Evolutionary conservation across 2,329 filamentous ascomycete genomes (phyloP).

Genomic region (Mycocentrospora acerina): DNA sequence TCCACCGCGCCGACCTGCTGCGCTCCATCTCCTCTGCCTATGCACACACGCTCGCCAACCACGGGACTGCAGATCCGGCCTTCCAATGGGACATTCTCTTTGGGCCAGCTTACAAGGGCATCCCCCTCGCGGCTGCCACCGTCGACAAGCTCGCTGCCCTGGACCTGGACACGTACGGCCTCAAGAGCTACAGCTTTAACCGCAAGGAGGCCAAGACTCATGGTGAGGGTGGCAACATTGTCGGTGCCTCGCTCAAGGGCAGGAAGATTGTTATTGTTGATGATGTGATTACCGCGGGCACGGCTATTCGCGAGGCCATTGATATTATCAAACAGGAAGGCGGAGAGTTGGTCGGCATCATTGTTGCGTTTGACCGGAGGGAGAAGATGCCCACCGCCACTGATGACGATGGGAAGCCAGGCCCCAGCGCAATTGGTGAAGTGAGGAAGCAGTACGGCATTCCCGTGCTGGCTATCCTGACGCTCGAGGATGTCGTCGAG

Average conservation of each 20-base stretch:
- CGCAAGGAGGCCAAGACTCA: slow-evolving; percentile 96
- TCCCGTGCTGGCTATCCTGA: slow-evolving; percentile 80
- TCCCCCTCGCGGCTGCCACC: slow-evolving; percentile 80
- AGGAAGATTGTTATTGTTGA: slow-evolving; percentile 89
- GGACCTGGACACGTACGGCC: slow-evolving; percentile 65
- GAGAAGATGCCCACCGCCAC: slow-evolving; percentile 69
- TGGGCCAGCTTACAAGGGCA: slow-evolving; percentile 95
- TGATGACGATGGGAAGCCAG: slow-evolving; percentile 66
- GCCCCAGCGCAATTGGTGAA: slow-evolving; percentile 81
- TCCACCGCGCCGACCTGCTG: slow-evolving; percentile 79
- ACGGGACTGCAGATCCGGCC: slow-evolving; percentile 44
- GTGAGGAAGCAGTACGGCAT: slow-evolving; percentile 80
- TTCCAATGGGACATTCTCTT: slow-evolving; percentile 82
- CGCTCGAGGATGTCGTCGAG: slow-evolving; percentile 72
- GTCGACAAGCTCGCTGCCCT: slow-evolving; percentile 73
- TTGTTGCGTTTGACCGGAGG: slow-evolving; percentile 84
- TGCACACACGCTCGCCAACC: slow-evolving; percentile 61
- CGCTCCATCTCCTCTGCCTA: slow-evolving; percentile 79
- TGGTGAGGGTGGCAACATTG: slow-evolving; percentile 90
- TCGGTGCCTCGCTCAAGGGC: slow-evolving; percentile 81
- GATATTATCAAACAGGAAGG: slow-evolving; percentile 84
- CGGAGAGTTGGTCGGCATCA: slow-evolving; percentile 79
- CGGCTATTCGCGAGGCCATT: slow-evolving; percentile 89
- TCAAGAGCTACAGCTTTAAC: slow-evolving; percentile 85
- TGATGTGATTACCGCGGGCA: slow-evolving; percentile 95